Evolutionary conservation across 2,329 filamentous ascomycete genomes (phyloP), one percentile per base, ranked within the genome.

Genomic region (Paraphaeosphaeria sporulosa): DNA sequence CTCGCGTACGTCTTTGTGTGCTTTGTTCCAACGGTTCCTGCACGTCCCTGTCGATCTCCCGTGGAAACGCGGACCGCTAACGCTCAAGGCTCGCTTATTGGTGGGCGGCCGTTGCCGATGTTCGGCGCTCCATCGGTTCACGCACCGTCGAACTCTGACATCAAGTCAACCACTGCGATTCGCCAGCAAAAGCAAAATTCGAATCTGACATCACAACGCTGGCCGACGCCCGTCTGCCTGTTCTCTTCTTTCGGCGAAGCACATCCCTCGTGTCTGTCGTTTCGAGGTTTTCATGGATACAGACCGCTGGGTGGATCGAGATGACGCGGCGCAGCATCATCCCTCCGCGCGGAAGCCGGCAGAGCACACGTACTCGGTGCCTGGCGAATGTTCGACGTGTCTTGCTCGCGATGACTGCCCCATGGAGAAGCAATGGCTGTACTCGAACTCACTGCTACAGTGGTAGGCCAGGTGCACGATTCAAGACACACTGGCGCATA

Each of bases 31-130:
- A 21, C 52, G 52, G 32, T 55, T 55, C n/a, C 52, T 47, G 52
- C 30, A 55, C 52, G 52, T 55, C 25, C 40, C 52, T 46, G 52
- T 36, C 52, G 52, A 55, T 55, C 52, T 55, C 52, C 52, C 52
- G 52, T 42, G 12, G 23, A 4, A 23, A 19, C 19, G 30, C 52
- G 19, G 30, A 17, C 42, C 34, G 38, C 47, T 47, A n/a, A 17
- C 8, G 42, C 27, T 46, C 25, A 13, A 36, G 13, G 30, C 30
- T 55, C 42, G 52, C 52, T 46, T 46, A 55, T 46, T 55, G 52
- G 52, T 43, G 30, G 34, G 9, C 38, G 17, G n/a, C 15, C 51
- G 49, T 27, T 32, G 51, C 38, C 25, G 38, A 34, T 32, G 17
- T 43, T 36, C 42, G 52, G 42, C 52, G 52, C 19, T 46, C 12